Evolutionary conservation across 345 rosid species (phyloP).

Genomic region (Populus davidiana): DNA sequence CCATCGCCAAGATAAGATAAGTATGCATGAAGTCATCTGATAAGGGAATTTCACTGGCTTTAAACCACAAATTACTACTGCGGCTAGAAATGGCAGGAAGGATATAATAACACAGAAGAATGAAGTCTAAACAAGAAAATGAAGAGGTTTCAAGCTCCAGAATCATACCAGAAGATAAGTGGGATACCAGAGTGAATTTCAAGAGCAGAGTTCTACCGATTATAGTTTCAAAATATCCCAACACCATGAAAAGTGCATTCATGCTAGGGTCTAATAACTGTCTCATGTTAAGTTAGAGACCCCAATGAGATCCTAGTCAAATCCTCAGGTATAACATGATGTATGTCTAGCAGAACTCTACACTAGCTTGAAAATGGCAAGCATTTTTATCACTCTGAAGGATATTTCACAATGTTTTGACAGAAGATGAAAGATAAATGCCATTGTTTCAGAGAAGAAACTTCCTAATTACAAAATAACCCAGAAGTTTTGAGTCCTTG

Average conservation of each 20-base stretch:
- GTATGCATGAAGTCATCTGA: neutral
- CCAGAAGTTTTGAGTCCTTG: neutral
- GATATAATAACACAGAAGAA: neutral
- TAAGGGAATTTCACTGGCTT: neutral
- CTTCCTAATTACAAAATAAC: neutral
- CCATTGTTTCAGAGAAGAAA: neutral
- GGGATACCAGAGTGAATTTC: neutral
- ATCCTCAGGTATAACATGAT: neutral
- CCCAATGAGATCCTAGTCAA: neutral
- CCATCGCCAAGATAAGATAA: neutral
- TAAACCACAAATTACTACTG: neutral
- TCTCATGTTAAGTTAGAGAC: neutral
- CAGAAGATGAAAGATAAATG: neutral
- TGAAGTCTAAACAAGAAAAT: neutral
- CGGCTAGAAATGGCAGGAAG: neutral
- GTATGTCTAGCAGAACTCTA: neutral
- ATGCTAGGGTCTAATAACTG: neutral
- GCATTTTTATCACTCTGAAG: neutral
- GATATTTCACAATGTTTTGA: neutral
- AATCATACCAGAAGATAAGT: too few species aligned
- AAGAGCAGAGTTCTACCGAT: neutral
- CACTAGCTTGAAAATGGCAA: neutral
- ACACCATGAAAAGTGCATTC: too few species aligned
- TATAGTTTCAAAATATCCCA: neutral
- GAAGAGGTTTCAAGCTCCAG: neutral